Percentiles rank a stretch among this genome's conserved stretches.
Evolutionary conservation across 306 rosid genomes (phyloP).

Genomic region (Trichosanthes truncata): DNA sequence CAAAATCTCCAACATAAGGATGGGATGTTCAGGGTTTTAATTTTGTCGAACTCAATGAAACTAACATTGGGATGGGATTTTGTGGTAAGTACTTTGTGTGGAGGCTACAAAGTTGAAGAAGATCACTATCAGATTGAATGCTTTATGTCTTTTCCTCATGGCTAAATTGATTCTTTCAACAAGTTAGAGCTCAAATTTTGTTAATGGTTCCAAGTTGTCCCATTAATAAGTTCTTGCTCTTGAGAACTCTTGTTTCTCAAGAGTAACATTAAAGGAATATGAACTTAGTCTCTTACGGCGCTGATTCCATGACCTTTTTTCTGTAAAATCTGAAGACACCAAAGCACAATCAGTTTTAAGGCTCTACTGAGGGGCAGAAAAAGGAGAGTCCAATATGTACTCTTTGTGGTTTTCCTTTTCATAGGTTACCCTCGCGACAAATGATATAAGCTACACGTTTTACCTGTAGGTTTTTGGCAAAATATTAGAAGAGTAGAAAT

Average conservation of each 20-base stretch:
- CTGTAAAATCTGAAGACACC: background rate
- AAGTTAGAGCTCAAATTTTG: background rate
- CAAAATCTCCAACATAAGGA: background rate
- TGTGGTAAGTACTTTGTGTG: background rate
- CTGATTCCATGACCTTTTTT: background rate
- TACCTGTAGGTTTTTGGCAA: no score
- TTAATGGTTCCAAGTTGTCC: background rate
- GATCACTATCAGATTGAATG: background rate
- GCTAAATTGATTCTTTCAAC: background rate
- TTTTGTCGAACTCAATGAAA: background rate
- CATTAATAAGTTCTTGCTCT: background rate
- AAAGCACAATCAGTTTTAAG: background rate
- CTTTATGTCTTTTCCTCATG: background rate
- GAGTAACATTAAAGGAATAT: background rate
- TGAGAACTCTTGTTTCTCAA: background rate
- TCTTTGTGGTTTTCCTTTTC: background rate
- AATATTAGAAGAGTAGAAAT: no score
- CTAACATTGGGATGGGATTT: background rate
- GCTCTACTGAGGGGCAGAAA: background rate
- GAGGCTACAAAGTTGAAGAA: background rate
- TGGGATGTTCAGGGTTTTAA: background rate
- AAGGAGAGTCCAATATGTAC: background rate
- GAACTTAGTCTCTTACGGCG: no score
- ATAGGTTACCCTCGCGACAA: background rate
- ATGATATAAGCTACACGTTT: background rate